Conservation (phyloP, 768 basidiomycete species). For the Tubosaeta sp. region DNA sequence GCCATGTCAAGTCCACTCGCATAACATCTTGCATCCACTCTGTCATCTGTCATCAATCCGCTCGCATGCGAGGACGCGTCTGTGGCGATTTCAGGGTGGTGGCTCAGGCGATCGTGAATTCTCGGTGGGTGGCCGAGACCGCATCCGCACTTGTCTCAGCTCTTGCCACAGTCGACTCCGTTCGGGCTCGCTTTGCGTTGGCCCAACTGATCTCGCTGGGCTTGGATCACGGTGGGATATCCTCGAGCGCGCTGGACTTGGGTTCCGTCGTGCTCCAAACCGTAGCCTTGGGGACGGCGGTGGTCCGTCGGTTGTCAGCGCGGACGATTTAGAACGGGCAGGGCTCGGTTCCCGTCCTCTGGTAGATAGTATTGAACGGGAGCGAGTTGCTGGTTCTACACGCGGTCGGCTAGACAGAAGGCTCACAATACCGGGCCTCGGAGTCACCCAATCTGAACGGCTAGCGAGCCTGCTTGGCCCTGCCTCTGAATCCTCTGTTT, state of each 20-base stretch:
- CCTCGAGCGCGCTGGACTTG: conserved; percentile 37
- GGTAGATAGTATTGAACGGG: conserved; percentile 24
- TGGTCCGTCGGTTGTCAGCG: conserved; percentile 18
- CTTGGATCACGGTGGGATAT: conserved; percentile 27
- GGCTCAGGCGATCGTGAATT: conserved; percentile 37
- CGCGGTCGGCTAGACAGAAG: conserved; percentile 35
- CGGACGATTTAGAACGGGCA: conserved; percentile 26
- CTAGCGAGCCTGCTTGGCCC: conserved; percentile 23
- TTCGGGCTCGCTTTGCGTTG: conserved; percentile 35
- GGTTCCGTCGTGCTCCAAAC: conserved; percentile 34
- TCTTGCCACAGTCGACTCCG: conserved; percentile 53
- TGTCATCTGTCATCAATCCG: conserved; percentile 6
- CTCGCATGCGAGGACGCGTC: conserved; percentile 11
- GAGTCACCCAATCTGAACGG: conserved; percentile 24
- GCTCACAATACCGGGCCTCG: conserved; percentile 35
- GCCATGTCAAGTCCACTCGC: conserved; percentile 3
- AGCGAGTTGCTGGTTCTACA: conserved; percentile 22
- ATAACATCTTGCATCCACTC: conserved; percentile 8
- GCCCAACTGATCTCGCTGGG: conserved; percentile 24
- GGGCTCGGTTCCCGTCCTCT: conserved; percentile 32
- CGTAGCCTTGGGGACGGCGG: conserved; percentile 31
- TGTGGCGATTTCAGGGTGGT: conserved; percentile 29
- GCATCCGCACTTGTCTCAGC: conserved; percentile 45
- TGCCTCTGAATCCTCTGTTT: conserved; percentile 31
- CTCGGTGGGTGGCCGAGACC: conserved; percentile 44